Base-by-base conservation (phyloP, 352 stramenopile genomes). In the Pythium utonaiense region DNA sequence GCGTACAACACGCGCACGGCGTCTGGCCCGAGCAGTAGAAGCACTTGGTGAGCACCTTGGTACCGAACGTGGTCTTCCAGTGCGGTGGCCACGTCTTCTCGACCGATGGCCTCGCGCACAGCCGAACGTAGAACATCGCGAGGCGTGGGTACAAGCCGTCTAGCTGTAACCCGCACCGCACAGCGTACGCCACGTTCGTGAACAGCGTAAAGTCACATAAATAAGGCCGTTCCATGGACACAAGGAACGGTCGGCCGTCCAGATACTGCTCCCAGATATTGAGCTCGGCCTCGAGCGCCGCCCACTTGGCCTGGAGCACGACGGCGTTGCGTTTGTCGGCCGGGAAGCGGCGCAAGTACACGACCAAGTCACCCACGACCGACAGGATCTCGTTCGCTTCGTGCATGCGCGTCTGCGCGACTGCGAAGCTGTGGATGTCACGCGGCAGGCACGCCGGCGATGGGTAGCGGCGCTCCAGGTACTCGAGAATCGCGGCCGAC, bases 321-420 rank as follows among this genome's bases (percentile, higher is more conserved):
- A 57, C 58, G 5, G 74, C 55, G 47, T 86, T 89, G 49, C 81
- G 79, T 40, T 78, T 73, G 9, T 80, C 79, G 21, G 69, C 60
- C 6, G 78, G 78, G 55, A 93, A 87, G 6, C 84, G 80, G 30
- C 84, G 81, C 64, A 93, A 56, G 57, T 91, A 93, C 19, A 91
- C 80, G 33, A 93, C 80, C 27, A 93, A 59, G 34, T 93, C 84
- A 16, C 83, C 84, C 10, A 93, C 80, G 19, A 90, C 81, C 6
- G 84, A 93, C 28, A 93, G 65, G 57, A 91, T 88, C 74, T 93
- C 84, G 57, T 93, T 93, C 10, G 81, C 77, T 67, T 93, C 84
- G 53, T 91, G 81, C 58, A 93, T 70, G 38, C 84, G 77, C 36
- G 79, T 87, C 74, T 93, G 80, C 6, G 84, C 84, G 14, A 89